Evolutionary conservation across 192 early-diverging fungal species (phyloP).

Genomic region (Linnemannia hyalina): DNA sequence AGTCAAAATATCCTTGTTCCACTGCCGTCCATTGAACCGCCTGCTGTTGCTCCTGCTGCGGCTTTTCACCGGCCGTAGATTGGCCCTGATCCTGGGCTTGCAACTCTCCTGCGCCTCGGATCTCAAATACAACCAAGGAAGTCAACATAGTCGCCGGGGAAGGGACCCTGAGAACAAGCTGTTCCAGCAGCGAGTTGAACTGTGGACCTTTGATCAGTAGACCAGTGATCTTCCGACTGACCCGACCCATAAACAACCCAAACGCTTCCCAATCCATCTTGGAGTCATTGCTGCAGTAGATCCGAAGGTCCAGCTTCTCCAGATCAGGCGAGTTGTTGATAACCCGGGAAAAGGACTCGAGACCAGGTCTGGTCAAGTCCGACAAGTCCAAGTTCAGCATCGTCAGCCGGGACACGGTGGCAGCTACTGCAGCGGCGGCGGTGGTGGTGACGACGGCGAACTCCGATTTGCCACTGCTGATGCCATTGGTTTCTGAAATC

Average conservation of each 20-base stretch:
- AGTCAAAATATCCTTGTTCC: not conserved
- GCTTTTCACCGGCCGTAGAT: not conserved
- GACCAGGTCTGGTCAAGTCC: not conserved
- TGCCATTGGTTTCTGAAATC: not conserved
- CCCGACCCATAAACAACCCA: not conserved
- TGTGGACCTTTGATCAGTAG: not conserved
- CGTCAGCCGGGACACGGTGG: not conserved
- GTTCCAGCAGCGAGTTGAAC: conserved; percentile 8
- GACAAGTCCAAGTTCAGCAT: not conserved
- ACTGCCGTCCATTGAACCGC: not conserved
- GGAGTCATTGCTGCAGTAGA: not conserved
- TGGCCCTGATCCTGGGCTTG: not conserved
- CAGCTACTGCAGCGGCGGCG: not conserved
- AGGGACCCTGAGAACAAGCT: not conserved
- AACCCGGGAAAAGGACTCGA: not conserved
- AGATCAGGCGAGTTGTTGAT: not conserved
- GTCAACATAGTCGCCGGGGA: not conserved
- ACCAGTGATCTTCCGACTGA: not conserved
- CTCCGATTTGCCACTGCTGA: not conserved
- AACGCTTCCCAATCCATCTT: conserved; percentile 2
- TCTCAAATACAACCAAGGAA: not conserved
- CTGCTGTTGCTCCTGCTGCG: not conserved
- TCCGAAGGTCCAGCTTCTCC: not conserved
- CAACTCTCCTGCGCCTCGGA: not conserved
- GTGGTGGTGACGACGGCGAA: not conserved